Evolutionary conservation across 2,329 filamentous ascomycete genomes (phyloP).

Genomic region (Phialemonium atrogriseum): DNA sequence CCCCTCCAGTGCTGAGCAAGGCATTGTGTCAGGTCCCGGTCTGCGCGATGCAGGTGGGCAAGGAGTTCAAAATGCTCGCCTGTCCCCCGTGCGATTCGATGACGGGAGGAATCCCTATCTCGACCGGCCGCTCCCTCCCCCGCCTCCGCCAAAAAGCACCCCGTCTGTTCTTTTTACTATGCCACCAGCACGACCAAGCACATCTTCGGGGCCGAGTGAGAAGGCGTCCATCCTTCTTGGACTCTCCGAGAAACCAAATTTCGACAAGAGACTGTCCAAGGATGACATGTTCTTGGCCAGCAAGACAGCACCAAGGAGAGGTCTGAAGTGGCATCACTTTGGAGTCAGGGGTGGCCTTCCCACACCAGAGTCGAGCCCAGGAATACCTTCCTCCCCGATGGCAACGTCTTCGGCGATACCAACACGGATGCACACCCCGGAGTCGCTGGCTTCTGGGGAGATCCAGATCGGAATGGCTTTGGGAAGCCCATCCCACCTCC

Average conservation of each 20-base stretch:
- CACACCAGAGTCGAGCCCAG: constrained; percentile 33
- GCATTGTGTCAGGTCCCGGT: constrained; percentile 25
- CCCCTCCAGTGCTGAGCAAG: constrained; percentile 16
- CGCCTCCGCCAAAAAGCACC: constrained; percentile 16
- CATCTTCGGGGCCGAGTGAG: constrained; percentile 26
- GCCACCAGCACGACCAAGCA: constrained; percentile 31
- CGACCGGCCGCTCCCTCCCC: constrained; percentile 20
- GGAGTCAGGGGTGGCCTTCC: constrained; percentile 31
- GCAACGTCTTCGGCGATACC: constrained; percentile 22
- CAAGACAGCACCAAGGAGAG: constrained; percentile 17
- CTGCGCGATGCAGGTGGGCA: constrained; percentile 21
- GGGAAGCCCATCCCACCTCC: constrained; percentile 54
- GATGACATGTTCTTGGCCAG: constrained; percentile 30
- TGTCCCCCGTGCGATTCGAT: constrained; percentile 19
- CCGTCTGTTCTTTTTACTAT: constrained; percentile 16
- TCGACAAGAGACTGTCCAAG: constrained; percentile 36
- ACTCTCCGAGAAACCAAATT: constrained; percentile 11
- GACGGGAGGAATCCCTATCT: constrained; percentile 20
- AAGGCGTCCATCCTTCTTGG: constrained; percentile 14
- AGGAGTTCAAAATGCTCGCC: constrained; percentile 22
- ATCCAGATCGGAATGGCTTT: constrained; percentile 64
- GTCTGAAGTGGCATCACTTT: constrained; percentile 10
- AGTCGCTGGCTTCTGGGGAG: constrained; percentile 33
- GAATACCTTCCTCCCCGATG: constrained; percentile 15
- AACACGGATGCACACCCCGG: constrained; percentile 32